Percentiles rank a stretch among this genome's conserved stretches.
Conservation (phyloP, 306 rosid species). For the Dryas octopetala region DNA sequence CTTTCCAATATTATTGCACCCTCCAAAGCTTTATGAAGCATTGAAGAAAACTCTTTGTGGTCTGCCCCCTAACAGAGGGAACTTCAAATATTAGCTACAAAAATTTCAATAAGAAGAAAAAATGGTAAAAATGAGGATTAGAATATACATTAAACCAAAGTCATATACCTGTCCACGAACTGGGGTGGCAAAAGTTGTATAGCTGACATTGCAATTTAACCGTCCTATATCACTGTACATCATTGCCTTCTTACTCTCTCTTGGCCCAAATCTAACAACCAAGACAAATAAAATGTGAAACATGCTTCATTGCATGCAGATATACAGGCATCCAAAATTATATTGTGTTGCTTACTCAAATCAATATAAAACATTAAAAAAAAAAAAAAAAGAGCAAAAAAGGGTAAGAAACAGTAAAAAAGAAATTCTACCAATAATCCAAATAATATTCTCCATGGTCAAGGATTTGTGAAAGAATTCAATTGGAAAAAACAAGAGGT, state of each 20-base stretch:
- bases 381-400: not conserved
- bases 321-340: not conserved
- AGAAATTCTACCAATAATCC: not conserved
- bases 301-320: not conserved
- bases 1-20: conserved; percentile 87
- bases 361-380: not conserved
- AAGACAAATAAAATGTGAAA: not conserved
- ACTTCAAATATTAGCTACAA: conserved; percentile 28
- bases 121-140: not conserved
- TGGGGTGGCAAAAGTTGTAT: conserved; percentile 78
- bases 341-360: not conserved
- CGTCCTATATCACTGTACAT: conserved; percentile 87
- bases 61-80: conserved; percentile 62
- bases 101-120: not conserved
- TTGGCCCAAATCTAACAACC: conserved; percentile 79
- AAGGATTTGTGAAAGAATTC: not conserved
- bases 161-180: conserved; percentile 77
- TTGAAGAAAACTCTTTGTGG: conserved; percentile 67
- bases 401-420: not conserved
- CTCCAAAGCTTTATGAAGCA: conserved; percentile 93
- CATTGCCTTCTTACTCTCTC: conserved; percentile 98
- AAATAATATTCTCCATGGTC: not conserved
- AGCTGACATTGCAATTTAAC: conserved; percentile 82
- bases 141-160: not conserved
- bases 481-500: not conserved